Evolutionary conservation across 495 filamentous ascomycete genomes (phyloP).

Genomic region (Acidomyces sp.): DNA sequence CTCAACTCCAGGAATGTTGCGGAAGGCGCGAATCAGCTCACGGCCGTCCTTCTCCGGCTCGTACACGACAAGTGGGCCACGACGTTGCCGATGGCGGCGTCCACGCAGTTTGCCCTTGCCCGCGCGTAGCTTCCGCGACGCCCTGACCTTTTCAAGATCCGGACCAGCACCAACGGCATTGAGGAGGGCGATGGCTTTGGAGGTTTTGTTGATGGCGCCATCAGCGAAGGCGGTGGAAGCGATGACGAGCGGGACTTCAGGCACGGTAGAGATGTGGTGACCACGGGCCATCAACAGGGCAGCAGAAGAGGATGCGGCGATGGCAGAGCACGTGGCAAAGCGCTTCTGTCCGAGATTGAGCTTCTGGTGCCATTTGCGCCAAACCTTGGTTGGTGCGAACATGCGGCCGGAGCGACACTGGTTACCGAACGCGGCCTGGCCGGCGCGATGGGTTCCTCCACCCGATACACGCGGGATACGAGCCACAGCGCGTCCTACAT

Average conservation of each 20-base stretch:
- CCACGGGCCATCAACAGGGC: slow-evolving; percentile 92
- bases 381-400: slow-evolving; percentile 99
- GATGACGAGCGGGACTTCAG: slow-evolving; percentile 94
- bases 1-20: slow-evolving; percentile 98
- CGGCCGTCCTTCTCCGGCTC: slow-evolving; percentile 84
- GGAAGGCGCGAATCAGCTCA: slow-evolving; percentile 81
- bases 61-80: slow-evolving; percentile 93
- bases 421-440: slow-evolving; percentile 99
- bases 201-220: slow-evolving; percentile 71
- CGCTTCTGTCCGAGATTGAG: slow-evolving; percentile 97
- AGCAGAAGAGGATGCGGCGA: slow-evolving; percentile 88
- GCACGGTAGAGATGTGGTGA: slow-evolving; percentile 80
- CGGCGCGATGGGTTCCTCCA: slow-evolving; percentile 99
- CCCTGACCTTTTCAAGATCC: slow-evolving; percentile 87
- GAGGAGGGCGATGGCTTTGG: slow-evolving; percentile 71
- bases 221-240: slow-evolving; percentile 73
- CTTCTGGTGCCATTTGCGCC: slow-evolving; percentile 99
- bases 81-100: slow-evolving; percentile 91
- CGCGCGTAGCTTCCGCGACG: slow-evolving; percentile 83
- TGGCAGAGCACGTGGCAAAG: slow-evolving; percentile 91
- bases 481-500: slow-evolving; percentile 94
- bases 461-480: slow-evolving; percentile 99
- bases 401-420: slow-evolving; percentile 99
- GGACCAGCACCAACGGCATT: slow-evolving; percentile 77
- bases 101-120: slow-evolving; percentile 96